Evolutionary conservation across 2,329 filamentous ascomycete species (phyloP).

Genomic region (Ophiognomonia clavigignenti-juglandacearum): DNA sequence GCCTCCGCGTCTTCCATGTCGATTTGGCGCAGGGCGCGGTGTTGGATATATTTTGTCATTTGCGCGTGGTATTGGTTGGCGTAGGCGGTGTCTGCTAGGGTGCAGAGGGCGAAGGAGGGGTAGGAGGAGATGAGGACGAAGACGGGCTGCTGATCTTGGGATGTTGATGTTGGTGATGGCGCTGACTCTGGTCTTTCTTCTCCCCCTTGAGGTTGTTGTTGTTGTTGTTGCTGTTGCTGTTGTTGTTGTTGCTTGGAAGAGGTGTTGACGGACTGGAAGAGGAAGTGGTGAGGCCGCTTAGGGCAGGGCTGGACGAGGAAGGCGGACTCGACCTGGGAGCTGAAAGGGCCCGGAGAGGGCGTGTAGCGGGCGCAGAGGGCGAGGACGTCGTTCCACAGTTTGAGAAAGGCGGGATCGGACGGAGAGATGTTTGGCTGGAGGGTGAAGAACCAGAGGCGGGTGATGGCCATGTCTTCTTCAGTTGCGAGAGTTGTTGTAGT

Average conservation of each 20-base stretch:
- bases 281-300: constrained; percentile 12
- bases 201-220: no score
- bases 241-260: neutral
- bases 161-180: no score
- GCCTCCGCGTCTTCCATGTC: constrained; percentile 13
- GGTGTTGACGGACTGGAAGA: constrained; percentile 9
- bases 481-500: no score
- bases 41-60: constrained; percentile 2
- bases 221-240: neutral
- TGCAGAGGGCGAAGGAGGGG: constrained; percentile 15
- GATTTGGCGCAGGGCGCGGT: constrained; percentile 9
- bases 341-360: neutral
- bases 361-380: constrained; percentile 15
- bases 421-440: constrained; percentile 4
- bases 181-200: no score
- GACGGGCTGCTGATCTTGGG: no score
- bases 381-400: constrained; percentile 10
- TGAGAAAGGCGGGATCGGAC: constrained; percentile 11
- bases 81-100: constrained; percentile 13
- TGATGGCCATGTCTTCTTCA: constrained; percentile 10
- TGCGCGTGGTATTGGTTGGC: constrained; percentile 6
- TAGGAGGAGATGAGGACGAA: constrained; percentile 14
- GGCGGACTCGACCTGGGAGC: constrained; percentile 4
- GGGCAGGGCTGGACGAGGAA: constrained; percentile 2
- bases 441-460: constrained; percentile 16